Evolutionary conservation across 1,139 yeast genomes (phyloP).

Genomic region (Candida mesenterica): DNA sequence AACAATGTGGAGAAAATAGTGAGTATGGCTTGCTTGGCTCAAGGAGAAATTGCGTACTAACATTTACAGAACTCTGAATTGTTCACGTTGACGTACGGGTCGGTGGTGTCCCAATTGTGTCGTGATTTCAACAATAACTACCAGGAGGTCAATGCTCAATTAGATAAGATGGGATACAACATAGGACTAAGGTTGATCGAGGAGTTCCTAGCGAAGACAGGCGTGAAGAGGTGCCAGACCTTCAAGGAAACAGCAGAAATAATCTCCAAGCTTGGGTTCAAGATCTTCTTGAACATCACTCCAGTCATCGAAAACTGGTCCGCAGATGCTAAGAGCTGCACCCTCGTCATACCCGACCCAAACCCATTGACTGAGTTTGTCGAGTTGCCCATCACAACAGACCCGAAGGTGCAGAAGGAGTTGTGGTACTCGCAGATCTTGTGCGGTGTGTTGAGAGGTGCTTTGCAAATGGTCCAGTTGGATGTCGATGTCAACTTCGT

Average conservation of each 20-base stretch:
- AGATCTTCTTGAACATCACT: slow-evolving; percentile 77
- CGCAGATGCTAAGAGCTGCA: slow-evolving; percentile 69
- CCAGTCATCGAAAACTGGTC: slow-evolving; percentile 82
- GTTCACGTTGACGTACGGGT: slow-evolving; percentile 90
- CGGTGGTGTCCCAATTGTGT: slow-evolving; percentile 90
- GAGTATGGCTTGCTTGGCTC: slow-evolving; percentile 25
- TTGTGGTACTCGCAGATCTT: slow-evolving; percentile 91
- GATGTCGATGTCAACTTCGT: slow-evolving; percentile 84
- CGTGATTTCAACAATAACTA: slow-evolving; percentile 79
- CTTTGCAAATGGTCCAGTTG: slow-evolving; percentile 92
- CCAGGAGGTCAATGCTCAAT: slow-evolving; percentile 72
- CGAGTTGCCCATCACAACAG: slow-evolving; percentile 69
- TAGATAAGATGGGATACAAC: slow-evolving; percentile 92
- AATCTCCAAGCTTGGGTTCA: slow-evolving; percentile 83
- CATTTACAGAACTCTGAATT: slow-evolving; percentile 71
- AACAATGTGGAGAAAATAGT: slow-evolving; percentile 82
- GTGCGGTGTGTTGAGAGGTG: slow-evolving; percentile 89
- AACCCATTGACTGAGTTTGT: slow-evolving; percentile 96
- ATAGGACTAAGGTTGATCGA: slow-evolving; percentile 91
- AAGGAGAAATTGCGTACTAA: slow-evolving; percentile 6
- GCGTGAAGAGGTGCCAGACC: slow-evolving; percentile 73
- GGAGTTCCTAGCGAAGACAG: slow-evolving; percentile 87
- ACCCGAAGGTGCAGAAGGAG: slow-evolving; percentile 64
- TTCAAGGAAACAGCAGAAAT: slow-evolving; percentile 89
- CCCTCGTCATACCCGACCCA: slow-evolving; percentile 64